Conservation (phyloP, 306 rosid genomes). For the Boehmeria nivea region DNA sequence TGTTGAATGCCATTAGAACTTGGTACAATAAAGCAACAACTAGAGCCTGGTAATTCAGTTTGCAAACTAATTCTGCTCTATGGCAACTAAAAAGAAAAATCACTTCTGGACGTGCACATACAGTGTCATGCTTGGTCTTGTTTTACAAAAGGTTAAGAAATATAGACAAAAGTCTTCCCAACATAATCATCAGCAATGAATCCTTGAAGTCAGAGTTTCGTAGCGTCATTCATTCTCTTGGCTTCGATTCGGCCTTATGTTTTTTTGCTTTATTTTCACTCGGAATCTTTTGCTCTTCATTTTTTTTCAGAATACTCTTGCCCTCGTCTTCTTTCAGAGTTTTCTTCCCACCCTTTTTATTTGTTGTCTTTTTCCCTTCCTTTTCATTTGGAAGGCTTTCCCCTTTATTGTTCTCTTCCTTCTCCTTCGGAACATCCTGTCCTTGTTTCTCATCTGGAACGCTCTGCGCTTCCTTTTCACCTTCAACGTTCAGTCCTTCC, state of each 20-base stretch:
- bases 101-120: not conserved
- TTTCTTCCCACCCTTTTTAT: not conserved
- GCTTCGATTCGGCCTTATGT: not conserved
- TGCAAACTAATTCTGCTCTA: not conserved
- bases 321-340: too few relatives aligned
- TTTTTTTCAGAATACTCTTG: not conserved
- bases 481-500: not conserved
- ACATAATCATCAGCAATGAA: too few relatives aligned
- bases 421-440: not conserved
- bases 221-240: not conserved
- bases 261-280: not conserved
- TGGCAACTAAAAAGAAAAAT: not conserved
- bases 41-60: not conserved
- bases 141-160: not conserved
- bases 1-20: too few relatives aligned
- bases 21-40: not conserved
- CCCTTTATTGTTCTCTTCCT: not conserved
- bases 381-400: not conserved
- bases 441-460: not conserved
- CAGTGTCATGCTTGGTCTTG: not conserved
- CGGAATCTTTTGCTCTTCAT: not conserved
- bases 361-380: not conserved
- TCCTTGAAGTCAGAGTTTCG: too few relatives aligned
- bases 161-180: not conserved
- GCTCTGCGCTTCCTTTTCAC: not conserved